A percentile compares a stretch with the other conserved stretches of the same genome.
phyloP scores from a whole-genome alignment of 306 rosid species.

The Benincasa hispida region DNA sequence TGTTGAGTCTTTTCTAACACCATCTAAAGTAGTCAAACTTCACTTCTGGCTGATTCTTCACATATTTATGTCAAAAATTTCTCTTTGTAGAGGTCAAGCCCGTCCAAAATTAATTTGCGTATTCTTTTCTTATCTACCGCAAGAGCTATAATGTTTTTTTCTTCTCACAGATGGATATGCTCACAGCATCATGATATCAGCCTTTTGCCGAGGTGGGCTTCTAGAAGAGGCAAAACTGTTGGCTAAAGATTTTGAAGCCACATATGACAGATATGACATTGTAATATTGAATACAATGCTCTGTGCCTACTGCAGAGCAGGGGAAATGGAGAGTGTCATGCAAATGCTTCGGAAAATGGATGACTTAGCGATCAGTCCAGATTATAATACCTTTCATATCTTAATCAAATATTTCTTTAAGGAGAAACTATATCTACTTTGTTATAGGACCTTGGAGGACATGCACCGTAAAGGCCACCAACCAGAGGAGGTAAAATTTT shows the following conservation, averaged over 20 bases:
- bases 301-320: conserved; percentile 91
- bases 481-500: conserved; percentile 60
- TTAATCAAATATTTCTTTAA: conserved; percentile 72
- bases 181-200: conserved; percentile 90
- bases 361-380: conserved; percentile 69
- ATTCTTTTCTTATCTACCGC: not conserved
- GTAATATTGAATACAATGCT: conserved; percentile 83
- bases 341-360: conserved; percentile 89
- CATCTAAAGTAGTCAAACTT: not conserved
- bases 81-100: not conserved
- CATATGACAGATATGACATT: conserved; percentile 60
- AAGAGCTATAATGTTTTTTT: not conserved
- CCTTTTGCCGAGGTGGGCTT: conserved; percentile 72
- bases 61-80: not conserved
- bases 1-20: not conserved
- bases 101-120: not conserved
- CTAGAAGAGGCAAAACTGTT: conserved; percentile 72
- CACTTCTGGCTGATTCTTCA: not conserved
- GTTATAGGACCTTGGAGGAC: conserved; percentile 70
- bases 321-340: conserved; percentile 91
- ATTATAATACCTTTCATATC: conserved; percentile 69
- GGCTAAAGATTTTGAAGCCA: conserved; percentile 68
- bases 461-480: conserved; percentile 76
- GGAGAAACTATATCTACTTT: conserved; percentile 74
- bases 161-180: conserved; percentile 81